Base-by-base conservation (phyloP, 495 filamentous ascomycete species). In the Neurospora sp. region DNA sequence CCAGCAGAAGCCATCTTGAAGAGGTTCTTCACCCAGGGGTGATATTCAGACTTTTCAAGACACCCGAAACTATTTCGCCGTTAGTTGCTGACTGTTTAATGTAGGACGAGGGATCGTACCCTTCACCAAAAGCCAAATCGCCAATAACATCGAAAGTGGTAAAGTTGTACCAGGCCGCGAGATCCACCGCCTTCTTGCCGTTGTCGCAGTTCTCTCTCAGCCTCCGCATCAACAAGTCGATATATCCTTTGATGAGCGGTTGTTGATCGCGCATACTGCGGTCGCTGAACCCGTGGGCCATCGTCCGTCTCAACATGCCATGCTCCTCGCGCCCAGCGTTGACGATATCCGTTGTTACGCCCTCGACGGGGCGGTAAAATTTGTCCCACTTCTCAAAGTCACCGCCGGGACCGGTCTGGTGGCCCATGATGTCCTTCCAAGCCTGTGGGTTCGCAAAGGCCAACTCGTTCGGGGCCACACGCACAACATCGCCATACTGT, bases 121-220 rank as follows among this genome's bases (percentile, higher is more conserved):
- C 74, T 73, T 90, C 84, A 1, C 87, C 88, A 80, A 90, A 90
- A 16, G 84, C 84, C 39, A 91, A 79, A 75, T 90, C 88, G 3
- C 88, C 88, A 74, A 89, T 88, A 27, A 90, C 80, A 76, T 90
- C 90, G 75, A 91, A 91, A 18, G 88, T 89, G 2, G 84, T 86
- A 75, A 78, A 90, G 70, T 88, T 89, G 71, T 85, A 88, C 89
- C 88, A 90, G 42, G 84, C 78, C 5, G 77, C 77, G 46, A 91
- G 77, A 69, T 87, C 81, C 1, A 89, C 77, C 6, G 77, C 27
- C 31, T 70, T 72, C 6, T 75, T 73, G 3, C 80, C 81, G n/a
- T 35, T 70, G 4, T 72, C 70, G n/a, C 73, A 27, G 69, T 82
- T 76, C 73, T 84, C 83, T 39, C 79, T 72, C 38, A 91, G 69